phyloP scores from a whole-genome alignment of 176 grass and related monocot genomes.

The Raddia guianensis region DNA sequence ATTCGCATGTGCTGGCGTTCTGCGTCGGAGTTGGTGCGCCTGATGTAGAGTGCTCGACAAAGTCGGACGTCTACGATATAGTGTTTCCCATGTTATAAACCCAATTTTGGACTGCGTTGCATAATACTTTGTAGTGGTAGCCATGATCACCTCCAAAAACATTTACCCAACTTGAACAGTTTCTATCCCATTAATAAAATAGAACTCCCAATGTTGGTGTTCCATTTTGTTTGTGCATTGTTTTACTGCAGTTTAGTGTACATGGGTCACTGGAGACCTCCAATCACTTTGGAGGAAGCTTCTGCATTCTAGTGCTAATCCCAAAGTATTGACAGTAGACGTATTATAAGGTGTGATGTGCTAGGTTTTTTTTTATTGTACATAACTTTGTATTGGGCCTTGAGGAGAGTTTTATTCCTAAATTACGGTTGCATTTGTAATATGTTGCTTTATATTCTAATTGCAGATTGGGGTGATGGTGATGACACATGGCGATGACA shows the following conservation, averaged over 20 bases:
- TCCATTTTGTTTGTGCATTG: not conserved
- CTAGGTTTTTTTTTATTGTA: not conserved
- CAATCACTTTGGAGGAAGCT: not conserved
- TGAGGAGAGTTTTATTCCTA: not conserved
- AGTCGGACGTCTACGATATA: no score
- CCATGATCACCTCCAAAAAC: not conserved
- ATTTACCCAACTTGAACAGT: not conserved
- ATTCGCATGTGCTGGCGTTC: no score
- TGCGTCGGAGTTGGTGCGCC: no score
- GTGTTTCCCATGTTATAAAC: no score
- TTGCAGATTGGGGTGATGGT: constrained; percentile 88
- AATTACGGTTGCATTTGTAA: constrained; percentile 24
- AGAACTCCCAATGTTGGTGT: not conserved
- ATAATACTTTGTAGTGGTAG: not conserved
- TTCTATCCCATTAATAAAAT: no score
- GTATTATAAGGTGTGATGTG: no score
- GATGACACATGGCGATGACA: constrained; percentile 97
- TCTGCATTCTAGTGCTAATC: not conserved
- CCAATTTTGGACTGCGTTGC: not conserved
- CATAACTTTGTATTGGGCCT: not conserved
- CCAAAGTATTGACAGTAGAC: constrained; percentile 6
- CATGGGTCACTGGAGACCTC: not conserved
- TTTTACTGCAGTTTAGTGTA: constrained; percentile 1
- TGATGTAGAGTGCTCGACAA: no score
- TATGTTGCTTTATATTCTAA: not conserved